These are phyloP conservation scores for Silene latifolia DNA, from an alignment of 148 eudicot species.

Conservation along the genomic window DNA sequence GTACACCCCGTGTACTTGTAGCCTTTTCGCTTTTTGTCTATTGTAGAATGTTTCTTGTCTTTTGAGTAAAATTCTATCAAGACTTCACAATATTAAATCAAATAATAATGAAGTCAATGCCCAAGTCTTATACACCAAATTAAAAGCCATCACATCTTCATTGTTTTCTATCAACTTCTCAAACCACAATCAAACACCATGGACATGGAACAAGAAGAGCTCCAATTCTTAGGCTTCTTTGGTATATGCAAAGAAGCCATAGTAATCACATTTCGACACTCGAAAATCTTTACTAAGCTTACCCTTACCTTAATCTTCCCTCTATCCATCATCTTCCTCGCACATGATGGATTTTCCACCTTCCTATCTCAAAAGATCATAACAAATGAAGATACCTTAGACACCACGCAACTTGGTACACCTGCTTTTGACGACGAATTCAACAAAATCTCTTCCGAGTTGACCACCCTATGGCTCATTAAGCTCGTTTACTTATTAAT, in stretches of 20 bases:
- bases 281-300: constrained; percentile 35
- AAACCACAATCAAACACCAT: constrained; percentile 16
- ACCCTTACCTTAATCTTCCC: constrained; percentile 39
- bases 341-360: constrained; percentile 22
- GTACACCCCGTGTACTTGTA: too few relatives aligned
- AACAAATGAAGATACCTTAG: constrained; percentile 18
- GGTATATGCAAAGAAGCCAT: constrained; percentile 42
- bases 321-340: constrained; percentile 29
- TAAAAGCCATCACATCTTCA: background rate
- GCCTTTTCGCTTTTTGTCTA: background rate
- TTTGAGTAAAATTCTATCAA: constrained; percentile 1
- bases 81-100: background rate
- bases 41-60: constrained; percentile 4
- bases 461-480: constrained; percentile 24
- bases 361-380: constrained; percentile 24
- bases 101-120: constrained; percentile 9
- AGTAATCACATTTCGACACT: constrained; percentile 24
- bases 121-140: constrained; percentile 4
- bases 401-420: constrained; percentile 4
- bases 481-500: constrained; percentile 17
- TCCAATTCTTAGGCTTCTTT: constrained; percentile 43
- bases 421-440: constrained; percentile 17
- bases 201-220: constrained; percentile 47
- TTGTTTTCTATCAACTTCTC: background rate
- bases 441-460: constrained; percentile 15